Evolutionary conservation across 306 rosid species (phyloP), one percentile per base, ranked within the genome.

Genomic region (Trifolium fragiferum): DNA sequence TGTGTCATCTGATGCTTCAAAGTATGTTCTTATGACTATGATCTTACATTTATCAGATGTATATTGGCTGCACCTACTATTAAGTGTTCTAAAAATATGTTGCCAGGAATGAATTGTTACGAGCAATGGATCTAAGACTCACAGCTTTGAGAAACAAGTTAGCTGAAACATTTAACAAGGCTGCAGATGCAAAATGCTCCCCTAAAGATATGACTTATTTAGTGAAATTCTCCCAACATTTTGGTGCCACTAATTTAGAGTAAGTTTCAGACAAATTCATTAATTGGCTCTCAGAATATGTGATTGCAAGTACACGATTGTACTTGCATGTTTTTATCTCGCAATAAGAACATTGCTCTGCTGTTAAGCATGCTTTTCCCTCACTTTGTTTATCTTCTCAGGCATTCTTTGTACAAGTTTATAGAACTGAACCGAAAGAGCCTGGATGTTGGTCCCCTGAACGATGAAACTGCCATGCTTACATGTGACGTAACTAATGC

Each of bases 71-170:
- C 76, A 41, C 66, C 69, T 62, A 70, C 76, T 65, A 50, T 65
- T 82, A 80, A 76, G 55, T 62, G 46, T 76, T 75, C 72, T 81
- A 78, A 85, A 73, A 79, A 57, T 87, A 66, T 88, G 72, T 78
- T 80, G 40, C 35, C 91, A 94, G 97, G 88, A 91, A 88, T 37
- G 95, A 91, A 72, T 86, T 94, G 59, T 74, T 94, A 87, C 90
- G 87, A 80, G 97, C 98, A 74, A 84, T 94, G 90, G 97, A 90
- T 78, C 85, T 90, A 84, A 88, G 98, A 89, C 84, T 94, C 20
- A 79, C 78, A 35, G 97, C 97, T 63, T 78, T 91, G 75, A 88
- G 82, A 51, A 76, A 66, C 71, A 89, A 93, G 78, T 88, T 90
- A 68, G 75, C 64, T 69, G 82, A 81, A 40, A 80, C 81, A 51